These are phyloP conservation scores for Sicyos baderoa DNA, from an alignment of 306 rosid genomes.

Conservation along the genomic window DNA sequence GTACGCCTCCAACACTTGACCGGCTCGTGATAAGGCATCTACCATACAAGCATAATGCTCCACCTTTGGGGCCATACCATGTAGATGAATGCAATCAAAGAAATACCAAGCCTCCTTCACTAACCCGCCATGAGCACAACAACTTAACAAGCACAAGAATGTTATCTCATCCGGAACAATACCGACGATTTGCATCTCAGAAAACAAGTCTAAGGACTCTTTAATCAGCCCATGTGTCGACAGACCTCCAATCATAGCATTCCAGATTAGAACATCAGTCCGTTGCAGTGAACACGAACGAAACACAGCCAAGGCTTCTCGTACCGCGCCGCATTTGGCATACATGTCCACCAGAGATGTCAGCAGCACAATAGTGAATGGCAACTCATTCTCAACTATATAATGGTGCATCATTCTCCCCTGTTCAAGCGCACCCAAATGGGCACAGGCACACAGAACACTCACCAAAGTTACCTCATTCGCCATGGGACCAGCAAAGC, in stretches of 20 bases:
- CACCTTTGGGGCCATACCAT: constrained; percentile 40
- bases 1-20: constrained; percentile 49
- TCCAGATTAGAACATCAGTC: constrained; percentile 69
- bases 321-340: constrained; percentile 72
- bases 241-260: constrained; percentile 70
- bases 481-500: constrained; percentile 29
- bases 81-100: constrained; percentile 44
- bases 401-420: constrained; percentile 30
- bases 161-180: constrained; percentile 61
- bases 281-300: constrained; percentile 26
- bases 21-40: constrained; percentile 64
- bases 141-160: constrained; percentile 61
- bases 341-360: constrained; percentile 85
- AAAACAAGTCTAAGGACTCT: constrained; percentile 43
- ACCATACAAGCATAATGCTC: constrained; percentile 80
- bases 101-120: constrained; percentile 65
- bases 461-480: constrained; percentile 40
- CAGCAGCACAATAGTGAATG: constrained; percentile 43
- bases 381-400: constrained; percentile 41
- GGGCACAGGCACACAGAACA: constrained; percentile 62
- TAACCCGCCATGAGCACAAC: constrained; percentile 73
- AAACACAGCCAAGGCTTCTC: constrained; percentile 50
- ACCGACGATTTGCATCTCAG: constrained; percentile 49
- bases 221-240: constrained; percentile 60
- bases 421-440: constrained; percentile 62